Base-by-base conservation (phyloP, 2,329 filamentous ascomycete genomes). In the Cladosporium sp. region DNA sequence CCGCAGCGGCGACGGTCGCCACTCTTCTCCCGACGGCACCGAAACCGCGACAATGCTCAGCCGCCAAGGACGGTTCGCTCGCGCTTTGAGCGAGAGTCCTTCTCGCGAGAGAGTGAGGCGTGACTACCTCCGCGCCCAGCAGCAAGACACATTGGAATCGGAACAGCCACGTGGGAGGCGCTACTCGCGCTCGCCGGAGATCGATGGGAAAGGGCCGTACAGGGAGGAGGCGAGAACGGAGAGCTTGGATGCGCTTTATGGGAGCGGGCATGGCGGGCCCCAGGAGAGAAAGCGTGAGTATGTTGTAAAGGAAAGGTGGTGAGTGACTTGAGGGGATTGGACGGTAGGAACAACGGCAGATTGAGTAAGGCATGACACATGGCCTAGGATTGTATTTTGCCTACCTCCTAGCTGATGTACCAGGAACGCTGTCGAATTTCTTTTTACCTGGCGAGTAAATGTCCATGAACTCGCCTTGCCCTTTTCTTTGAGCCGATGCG, bases 81-180 rank as follows among this genome's bases (percentile, higher is more conserved):
- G 51, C 10, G 58, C 59, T 4, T 45, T 60, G 18, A 66, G 63
- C 52, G 63, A 66, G 53, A 66, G 63, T 50, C 64, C 64, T 9
- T 65, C 63, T 18, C 54, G 63, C 13, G 64, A 66, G 38, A 50
- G 48, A 11, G 33, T 58, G 14, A 19, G 42, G 13, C 42, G 14
- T n/a, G 43, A 44, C 18, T 40, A 37, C 13, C 33, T 53, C 22
- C 37, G 35, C 14, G 11, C 28, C 16, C 22, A 53, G 31, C 43
- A 33, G 22, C 22, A 28, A 28, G 49, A 56, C 34, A 28, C 19
- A n/a, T 16, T 45, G 13, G 34, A 34, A n/a, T 18, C 49, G 1
- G 38, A 49, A 9, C 18, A 18, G 11, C 9, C 35, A 34, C 11
- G 13, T 14, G 31, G 18, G 5, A 28, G 35, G 22, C 22, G 22